Evolutionary conservation across 257 asterid genomes (phyloP).

Genomic region (Fraxinus americana): DNA sequence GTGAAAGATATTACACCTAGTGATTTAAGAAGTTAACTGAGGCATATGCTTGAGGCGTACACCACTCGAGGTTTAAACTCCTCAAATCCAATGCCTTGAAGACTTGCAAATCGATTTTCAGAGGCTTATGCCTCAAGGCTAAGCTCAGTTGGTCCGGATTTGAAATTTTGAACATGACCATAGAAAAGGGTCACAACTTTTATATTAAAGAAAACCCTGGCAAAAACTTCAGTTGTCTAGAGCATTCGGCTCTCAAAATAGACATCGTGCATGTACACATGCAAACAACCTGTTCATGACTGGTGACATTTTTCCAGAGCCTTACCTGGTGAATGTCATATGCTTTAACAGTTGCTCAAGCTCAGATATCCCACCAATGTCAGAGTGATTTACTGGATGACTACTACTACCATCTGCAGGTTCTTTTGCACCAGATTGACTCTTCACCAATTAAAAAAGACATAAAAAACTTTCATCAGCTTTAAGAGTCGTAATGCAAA

Average conservation of each 20-base stretch:
- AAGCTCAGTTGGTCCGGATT: too few relatives aligned
- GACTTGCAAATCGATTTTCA: neutral
- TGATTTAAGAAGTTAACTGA: too few relatives aligned
- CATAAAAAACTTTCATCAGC: neutral
- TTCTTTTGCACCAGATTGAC: slow-evolving; percentile 39
- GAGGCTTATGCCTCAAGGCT: neutral
- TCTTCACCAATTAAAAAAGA: slow-evolving; percentile 32
- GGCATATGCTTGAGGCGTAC: too few relatives aligned
- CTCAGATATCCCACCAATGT: slow-evolving; percentile 48
- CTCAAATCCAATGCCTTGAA: neutral
- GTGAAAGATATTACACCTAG: neutral
- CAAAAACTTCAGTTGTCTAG: neutral
- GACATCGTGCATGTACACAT: neutral
- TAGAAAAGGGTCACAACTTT: neutral
- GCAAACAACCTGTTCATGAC: too few relatives aligned
- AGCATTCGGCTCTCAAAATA: neutral
- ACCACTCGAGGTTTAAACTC: neutral
- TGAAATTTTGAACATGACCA: neutral
- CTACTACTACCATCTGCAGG: slow-evolving; percentile 34
- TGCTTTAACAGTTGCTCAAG: slow-evolving; percentile 77
- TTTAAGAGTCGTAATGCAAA: neutral
- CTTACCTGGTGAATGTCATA: slow-evolving; percentile 70
- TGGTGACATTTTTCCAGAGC: neutral
- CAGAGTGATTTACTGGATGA: slow-evolving; percentile 32
- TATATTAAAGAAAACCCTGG: neutral